A percentile compares a stretch with the other conserved stretches of the same genome.
Conservation (phyloP, 352 stramenopile genomes). For the Phytophthora multivora region DNA sequence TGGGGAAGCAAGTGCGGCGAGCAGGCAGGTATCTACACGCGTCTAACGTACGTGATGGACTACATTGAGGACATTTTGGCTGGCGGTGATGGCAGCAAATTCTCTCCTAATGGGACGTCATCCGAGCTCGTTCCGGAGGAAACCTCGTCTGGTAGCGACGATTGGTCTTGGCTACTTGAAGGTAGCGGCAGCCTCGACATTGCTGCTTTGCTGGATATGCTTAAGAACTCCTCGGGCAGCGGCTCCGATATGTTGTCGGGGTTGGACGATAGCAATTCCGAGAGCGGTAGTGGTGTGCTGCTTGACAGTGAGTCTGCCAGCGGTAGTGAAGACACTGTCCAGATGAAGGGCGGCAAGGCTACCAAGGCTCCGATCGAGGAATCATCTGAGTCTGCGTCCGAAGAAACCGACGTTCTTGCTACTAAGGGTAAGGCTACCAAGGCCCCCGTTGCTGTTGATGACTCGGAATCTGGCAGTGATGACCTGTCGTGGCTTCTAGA, state of each 20-base stretch:
- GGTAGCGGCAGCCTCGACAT: background rate
- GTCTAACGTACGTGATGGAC: slow-evolving; percentile 58
- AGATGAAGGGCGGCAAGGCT: background rate
- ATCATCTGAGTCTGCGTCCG: slow-evolving; percentile 1
- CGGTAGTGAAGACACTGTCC: background rate
- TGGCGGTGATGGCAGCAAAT: slow-evolving; percentile 34
- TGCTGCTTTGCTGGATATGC: background rate
- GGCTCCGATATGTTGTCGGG: background rate
- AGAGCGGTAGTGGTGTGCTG: background rate
- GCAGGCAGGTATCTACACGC: slow-evolving; percentile 56
- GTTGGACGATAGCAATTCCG: background rate
- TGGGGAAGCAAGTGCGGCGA: slow-evolving; percentile 68
- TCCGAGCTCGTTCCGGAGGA: background rate
- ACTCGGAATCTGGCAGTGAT: no score
- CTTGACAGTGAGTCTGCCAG: slow-evolving; percentile 1
- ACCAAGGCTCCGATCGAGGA: slow-evolving; percentile 4
- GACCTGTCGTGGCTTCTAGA: no score
- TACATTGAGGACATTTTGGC: slow-evolving; percentile 64
- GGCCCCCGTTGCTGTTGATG: background rate
- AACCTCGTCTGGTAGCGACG: background rate
- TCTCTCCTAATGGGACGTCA: slow-evolving; percentile 7
- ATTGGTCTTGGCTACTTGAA: background rate
- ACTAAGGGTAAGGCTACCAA: slow-evolving; percentile 7
- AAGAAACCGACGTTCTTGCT: background rate
- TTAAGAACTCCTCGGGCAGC: background rate